A percentile compares a stretch with the other conserved stretches of the same genome.
phyloP scores from a whole-genome alignment of 805 yeast species.

The Ogataea glucozyma region DNA sequence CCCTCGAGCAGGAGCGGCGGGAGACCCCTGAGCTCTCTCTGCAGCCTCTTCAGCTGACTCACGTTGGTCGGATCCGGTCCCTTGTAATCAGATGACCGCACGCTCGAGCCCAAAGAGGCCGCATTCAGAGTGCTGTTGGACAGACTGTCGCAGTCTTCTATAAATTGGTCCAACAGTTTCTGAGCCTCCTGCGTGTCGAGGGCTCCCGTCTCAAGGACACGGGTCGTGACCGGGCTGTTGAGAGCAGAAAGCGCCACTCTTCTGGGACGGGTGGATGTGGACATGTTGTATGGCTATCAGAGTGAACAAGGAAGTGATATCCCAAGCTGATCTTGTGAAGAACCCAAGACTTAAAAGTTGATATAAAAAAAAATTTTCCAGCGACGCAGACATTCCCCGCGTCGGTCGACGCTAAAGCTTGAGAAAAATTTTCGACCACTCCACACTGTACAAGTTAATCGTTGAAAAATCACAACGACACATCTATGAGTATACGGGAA shows the following conservation, averaged over 20 bases:
- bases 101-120: slow-evolving; percentile 10
- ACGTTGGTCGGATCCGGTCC: slow-evolving; percentile 33
- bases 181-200: slow-evolving; percentile 28
- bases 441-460: not conserved
- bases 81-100: slow-evolving; percentile 14
- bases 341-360: not conserved
- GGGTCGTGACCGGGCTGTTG: slow-evolving; percentile 48
- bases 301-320: not conserved
- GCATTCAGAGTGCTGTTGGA: slow-evolving; percentile 15
- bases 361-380: slow-evolving; percentile 1
- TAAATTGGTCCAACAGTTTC: slow-evolving; percentile 27
- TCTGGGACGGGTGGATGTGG: slow-evolving; percentile 39
- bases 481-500: no score
- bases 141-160: slow-evolving; percentile 25
- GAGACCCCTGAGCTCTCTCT: slow-evolving; percentile 39
- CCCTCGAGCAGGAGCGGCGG: slow-evolving; percentile 37
- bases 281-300: slow-evolving; percentile 19
- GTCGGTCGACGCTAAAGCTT: slow-evolving; percentile 1
- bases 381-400: not conserved
- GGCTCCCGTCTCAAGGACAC: slow-evolving; percentile 25
- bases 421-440: slow-evolving; percentile 9
- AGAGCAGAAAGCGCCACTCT: slow-evolving; percentile 46
- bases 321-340: not conserved
- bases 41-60: slow-evolving; percentile 38
- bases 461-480: not conserved